Evolutionary conservation across 495 filamentous ascomycete genomes (phyloP).

Genomic region (Neurospora cerealis): DNA sequence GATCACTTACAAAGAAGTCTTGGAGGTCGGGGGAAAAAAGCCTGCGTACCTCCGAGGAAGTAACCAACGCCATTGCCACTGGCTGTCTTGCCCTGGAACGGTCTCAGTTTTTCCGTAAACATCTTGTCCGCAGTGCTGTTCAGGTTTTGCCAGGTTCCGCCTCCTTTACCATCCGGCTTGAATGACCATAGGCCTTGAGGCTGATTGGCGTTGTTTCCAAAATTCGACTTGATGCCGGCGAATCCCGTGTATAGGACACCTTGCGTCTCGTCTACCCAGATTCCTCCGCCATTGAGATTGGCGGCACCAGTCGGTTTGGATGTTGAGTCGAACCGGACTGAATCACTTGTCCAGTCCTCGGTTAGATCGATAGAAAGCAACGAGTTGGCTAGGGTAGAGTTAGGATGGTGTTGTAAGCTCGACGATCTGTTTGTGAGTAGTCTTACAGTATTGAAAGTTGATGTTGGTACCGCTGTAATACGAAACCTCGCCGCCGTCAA

Average conservation of each 20-base stretch:
- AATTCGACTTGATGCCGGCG: constrained; percentile 6
- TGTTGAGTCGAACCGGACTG: constrained; percentile 5
- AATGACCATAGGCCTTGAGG: constrained; percentile 16
- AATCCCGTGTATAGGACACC: constrained; percentile 15
- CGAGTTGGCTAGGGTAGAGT: constrained; percentile 4
- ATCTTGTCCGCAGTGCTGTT: constrained; percentile 10
- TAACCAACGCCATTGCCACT: constrained; percentile 14
- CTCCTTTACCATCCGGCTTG: constrained; percentile 3
- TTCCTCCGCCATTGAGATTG: constrained; percentile 7
- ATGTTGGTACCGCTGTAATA: constrained; percentile 2
- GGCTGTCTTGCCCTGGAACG: constrained; percentile 5
- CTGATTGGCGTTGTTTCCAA: constrained; percentile 4
- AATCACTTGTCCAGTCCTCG: constrained; percentile 10
- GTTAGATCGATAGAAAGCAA: constrained; percentile 14
- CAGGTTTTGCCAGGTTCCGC: constrained; percentile 12
- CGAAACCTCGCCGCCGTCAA: constrained; percentile 15
- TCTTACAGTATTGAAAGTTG: constrained; percentile 14
- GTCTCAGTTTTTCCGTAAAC: constrained; percentile 8
- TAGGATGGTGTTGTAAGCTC: neutral
- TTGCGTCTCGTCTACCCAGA: constrained; percentile 13
- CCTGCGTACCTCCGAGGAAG: constrained; percentile 10
- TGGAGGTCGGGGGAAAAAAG: neutral
- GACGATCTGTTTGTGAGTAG: neutral
- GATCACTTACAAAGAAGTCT: neutral
- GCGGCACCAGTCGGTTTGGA: constrained; percentile 10